Conservation (phyloP, 2,329 filamentous ascomycete species). For the Fusarium verticillioides region DNA sequence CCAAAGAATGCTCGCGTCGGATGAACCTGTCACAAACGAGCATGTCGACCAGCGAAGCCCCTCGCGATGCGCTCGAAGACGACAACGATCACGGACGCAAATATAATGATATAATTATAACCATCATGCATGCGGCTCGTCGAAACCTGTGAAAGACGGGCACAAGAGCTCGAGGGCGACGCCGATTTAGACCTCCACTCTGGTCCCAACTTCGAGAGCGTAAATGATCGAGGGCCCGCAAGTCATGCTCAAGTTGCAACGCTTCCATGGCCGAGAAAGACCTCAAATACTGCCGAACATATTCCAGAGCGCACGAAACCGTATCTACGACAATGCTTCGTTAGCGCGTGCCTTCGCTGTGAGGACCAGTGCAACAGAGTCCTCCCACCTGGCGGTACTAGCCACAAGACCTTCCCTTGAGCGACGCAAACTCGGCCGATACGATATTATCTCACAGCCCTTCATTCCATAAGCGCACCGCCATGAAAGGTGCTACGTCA, state of each 20-base stretch:
- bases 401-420: background rate
- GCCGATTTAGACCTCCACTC: rapidly evolving
- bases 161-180: background rate
- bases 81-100: background rate
- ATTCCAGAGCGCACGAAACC: background rate
- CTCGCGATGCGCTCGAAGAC: background rate
- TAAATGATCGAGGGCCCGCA: background rate
- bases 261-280: background rate
- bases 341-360: rapidly evolving
- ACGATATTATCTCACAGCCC: too few relatives aligned
- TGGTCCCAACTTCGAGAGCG: background rate
- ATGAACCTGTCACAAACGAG: background rate
- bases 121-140: rapidly evolving
- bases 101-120: rapidly evolving
- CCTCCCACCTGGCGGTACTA: background rate
- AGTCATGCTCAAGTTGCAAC: rapidly evolving
- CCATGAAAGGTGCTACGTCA: background rate
- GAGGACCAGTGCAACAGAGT: background rate
- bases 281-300: background rate
- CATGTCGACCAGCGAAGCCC: background rate
- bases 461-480: background rate
- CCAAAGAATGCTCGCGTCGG: background rate
- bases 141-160: background rate
- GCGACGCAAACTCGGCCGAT: background rate
- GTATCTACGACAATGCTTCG: background rate